Percentiles rank a stretch among this genome's conserved stretches.
Evolutionary conservation across 345 rosid genomes (phyloP).

Genomic region (Microcos paniculata): DNA sequence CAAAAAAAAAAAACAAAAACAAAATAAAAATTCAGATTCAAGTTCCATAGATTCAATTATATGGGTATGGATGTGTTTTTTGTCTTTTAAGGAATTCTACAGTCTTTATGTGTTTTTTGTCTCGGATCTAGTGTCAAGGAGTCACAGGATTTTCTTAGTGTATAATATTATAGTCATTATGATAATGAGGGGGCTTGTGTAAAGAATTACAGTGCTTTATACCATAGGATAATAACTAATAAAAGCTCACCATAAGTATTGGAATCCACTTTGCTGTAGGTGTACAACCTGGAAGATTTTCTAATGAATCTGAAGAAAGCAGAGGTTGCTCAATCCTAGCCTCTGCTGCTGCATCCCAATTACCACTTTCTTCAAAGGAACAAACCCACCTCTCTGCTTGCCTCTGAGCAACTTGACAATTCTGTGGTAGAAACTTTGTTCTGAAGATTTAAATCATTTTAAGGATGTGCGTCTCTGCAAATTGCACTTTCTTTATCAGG

Average conservation of each 20-base stretch:
- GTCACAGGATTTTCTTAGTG: too few species aligned
- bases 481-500: constrained; percentile 26
- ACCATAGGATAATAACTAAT: too few species aligned
- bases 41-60: too few species aligned
- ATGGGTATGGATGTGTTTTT: too few species aligned
- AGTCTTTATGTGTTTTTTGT: too few species aligned
- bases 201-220: too few species aligned
- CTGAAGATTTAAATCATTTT: constrained; percentile 10
- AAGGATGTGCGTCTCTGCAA: constrained; percentile 20
- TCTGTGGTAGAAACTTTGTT: constrained; percentile 15
- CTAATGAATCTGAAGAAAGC: constrained; percentile 25
- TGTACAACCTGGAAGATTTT: constrained; percentile 9
- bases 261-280: constrained; percentile 48
- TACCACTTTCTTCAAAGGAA: constrained; percentile 77
- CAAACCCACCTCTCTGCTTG: constrained; percentile 86
- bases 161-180: too few species aligned
- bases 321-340: constrained; percentile 58
- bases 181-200: too few species aligned
- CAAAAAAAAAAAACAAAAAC: too few species aligned
- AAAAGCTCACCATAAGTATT: constrained; percentile 79
- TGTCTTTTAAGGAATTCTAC: too few species aligned
- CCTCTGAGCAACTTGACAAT: constrained; percentile 29
- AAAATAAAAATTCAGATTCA: too few species aligned
- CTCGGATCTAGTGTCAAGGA: too few species aligned
- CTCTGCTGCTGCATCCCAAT: constrained; percentile 70